These are phyloP conservation scores for Hibiscus syriacus DNA, from an alignment of 345 rosid genomes.

Conservation along the genomic window DNA sequence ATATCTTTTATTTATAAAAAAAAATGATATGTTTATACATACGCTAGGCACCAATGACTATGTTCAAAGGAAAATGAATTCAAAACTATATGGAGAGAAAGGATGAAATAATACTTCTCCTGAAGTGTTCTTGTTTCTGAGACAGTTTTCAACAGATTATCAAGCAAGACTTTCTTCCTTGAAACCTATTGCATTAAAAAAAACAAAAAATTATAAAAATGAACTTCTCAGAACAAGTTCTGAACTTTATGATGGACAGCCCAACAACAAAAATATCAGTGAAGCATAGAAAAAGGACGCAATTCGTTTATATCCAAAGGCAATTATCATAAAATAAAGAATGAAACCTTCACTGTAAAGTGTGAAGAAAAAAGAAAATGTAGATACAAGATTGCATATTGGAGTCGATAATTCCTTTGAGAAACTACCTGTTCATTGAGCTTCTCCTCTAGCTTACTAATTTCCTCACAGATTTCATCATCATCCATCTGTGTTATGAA, in stretches of 20 bases:
- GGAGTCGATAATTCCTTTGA: background rate
- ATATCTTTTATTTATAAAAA: no score
- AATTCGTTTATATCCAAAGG: background rate
- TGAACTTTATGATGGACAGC: conserved; percentile 7
- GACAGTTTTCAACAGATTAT: conserved; percentile 54
- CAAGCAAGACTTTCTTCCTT: conserved; percentile 60
- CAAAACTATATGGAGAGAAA: conserved; percentile 13
- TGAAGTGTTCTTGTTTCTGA: conserved; percentile 54
- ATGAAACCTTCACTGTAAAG: background rate
- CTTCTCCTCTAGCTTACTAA: conserved; percentile 53
- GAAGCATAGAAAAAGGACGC: background rate
- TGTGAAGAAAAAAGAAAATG: background rate
- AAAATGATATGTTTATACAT: conserved; percentile 10
- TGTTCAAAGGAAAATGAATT: conserved; percentile 5
- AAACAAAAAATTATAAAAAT: conserved; percentile 4
- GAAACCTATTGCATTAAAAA: conserved; percentile 41
- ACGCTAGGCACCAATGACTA: conserved; percentile 6
- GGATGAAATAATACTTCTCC: conserved; percentile 52
- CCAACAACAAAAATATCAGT: background rate
- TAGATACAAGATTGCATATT: background rate
- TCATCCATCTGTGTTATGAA: conserved; percentile 42
- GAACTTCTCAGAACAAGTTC: conserved; percentile 3
- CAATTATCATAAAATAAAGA: background rate
- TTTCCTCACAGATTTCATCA: conserved; percentile 51
- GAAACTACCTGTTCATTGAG: conserved; percentile 60